These are phyloP conservation scores for Thecaphora frezii DNA, from an alignment of 1,284 basidiomycete genomes.

Conservation along the genomic window DNA sequence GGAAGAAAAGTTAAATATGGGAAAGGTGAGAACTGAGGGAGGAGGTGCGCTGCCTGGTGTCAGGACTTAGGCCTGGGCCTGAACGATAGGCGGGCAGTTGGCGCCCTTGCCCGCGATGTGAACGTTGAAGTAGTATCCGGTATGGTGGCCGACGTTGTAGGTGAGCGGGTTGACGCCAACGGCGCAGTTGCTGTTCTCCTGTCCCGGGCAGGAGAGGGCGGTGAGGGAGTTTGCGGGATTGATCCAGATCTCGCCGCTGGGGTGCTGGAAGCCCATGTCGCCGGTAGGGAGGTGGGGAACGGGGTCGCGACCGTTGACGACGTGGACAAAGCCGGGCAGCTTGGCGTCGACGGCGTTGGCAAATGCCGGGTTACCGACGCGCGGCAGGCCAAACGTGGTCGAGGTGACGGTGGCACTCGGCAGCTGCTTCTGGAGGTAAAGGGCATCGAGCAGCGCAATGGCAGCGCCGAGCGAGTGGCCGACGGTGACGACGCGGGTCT, in stretches of 20 bases:
- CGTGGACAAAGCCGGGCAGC: slow-evolving; percentile 37
- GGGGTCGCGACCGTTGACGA: slow-evolving; percentile 40
- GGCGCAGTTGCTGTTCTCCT: slow-evolving; percentile 50
- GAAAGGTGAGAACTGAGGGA: too few relatives aligned
- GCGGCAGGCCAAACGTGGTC: slow-evolving; percentile 44
- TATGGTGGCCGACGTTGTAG: slow-evolving; percentile 38
- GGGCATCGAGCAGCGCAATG: slow-evolving; percentile 37
- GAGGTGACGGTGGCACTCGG: slow-evolving; percentile 17
- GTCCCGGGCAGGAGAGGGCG: slow-evolving; percentile 44
- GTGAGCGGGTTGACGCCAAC: slow-evolving; percentile 20
- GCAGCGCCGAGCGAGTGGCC: slow-evolving; percentile 53
- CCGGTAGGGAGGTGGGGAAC: slow-evolving; percentile 38
- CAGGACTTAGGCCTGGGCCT: neutral
- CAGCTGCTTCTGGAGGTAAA: slow-evolving; percentile 34
- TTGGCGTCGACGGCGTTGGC: slow-evolving; percentile 37
- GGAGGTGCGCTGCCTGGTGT: too few relatives aligned
- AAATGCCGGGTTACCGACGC: slow-evolving; percentile 40
- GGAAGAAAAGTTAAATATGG: too few relatives aligned
- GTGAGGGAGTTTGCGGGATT: slow-evolving; percentile 35
- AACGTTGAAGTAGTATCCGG: slow-evolving; percentile 48
- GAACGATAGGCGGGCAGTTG: slow-evolving; percentile 35
- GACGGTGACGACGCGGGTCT: slow-evolving; percentile 26
- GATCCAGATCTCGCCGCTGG: slow-evolving; percentile 46
- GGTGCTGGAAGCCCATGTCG: slow-evolving; percentile 34
- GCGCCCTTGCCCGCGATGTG: slow-evolving; percentile 37